Conservation (phyloP, 495 filamentous ascomycete species). For the Trichoderma virens region DNA sequence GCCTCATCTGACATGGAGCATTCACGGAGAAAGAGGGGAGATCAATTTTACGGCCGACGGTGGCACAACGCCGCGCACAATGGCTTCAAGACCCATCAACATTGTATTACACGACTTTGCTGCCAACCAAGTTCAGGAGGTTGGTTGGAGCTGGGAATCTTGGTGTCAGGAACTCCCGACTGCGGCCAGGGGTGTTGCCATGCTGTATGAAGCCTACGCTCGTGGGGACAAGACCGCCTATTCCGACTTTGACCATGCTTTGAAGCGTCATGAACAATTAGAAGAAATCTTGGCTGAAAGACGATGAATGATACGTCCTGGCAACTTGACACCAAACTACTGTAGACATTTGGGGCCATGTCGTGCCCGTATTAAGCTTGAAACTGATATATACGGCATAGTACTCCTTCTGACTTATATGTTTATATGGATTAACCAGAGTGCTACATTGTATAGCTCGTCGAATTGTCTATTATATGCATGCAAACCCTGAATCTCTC, state of each 20-base stretch:
- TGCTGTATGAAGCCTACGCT: conserved; percentile 45
- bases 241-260: conserved; percentile 35
- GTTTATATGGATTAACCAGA: no score
- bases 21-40: conserved; percentile 49
- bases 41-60: conserved; percentile 26
- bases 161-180: conserved; percentile 32
- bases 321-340: no score
- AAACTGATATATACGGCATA: no score
- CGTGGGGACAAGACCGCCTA: conserved; percentile 20
- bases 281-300: conserved; percentile 8
- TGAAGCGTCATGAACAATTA: conserved; percentile 34
- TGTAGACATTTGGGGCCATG: no score
- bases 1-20: conserved; percentile 43
- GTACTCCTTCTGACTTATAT: no score
- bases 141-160: conserved; percentile 33
- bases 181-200: conserved; percentile 33
- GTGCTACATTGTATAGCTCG: no score
- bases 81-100: conserved; percentile 28
- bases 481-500: no score
- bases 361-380: no score
- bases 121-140: conserved; percentile 30
- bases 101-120: conserved; percentile 38
- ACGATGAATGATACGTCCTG: no score
- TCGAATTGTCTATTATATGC: no score
- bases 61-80: no score